A percentile compares a stretch with the other conserved stretches of the same genome.
These are phyloP conservation scores for Calonectria naviculata DNA, from an alignment of 2,329 filamentous ascomycete species.

Conservation along the genomic window DNA sequence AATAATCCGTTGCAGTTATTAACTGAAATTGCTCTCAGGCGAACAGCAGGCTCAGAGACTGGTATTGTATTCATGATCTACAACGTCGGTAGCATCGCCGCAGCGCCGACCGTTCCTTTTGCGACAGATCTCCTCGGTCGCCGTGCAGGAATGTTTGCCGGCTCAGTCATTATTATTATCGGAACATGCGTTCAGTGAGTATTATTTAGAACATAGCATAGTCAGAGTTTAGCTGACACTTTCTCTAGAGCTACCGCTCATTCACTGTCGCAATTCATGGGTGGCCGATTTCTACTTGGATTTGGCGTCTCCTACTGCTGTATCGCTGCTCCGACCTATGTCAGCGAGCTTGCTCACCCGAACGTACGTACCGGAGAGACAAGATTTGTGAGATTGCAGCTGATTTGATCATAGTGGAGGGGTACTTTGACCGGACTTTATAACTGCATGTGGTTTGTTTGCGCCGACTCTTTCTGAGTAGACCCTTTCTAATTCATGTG, in stretches of 20 bases:
- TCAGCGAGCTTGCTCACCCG: conserved; percentile 64
- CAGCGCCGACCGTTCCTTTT: conserved; percentile 52
- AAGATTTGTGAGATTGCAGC: accelerated
- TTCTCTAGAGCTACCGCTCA: conserved; percentile 45
- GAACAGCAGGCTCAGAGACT: conserved; percentile 27
- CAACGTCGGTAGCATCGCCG: conserved; percentile 55
- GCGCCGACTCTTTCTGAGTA: background rate
- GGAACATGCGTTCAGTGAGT: conserved; percentile 52
- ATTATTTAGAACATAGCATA: accelerated
- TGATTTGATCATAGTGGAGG: conserved; percentile 50
- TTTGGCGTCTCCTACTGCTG: conserved; percentile 58
- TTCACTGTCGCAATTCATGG: conserved; percentile 50
- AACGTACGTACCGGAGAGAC: background rate
- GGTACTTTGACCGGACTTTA: conserved; percentile 54
- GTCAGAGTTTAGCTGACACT: background rate
- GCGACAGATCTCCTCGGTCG: conserved; percentile 54
- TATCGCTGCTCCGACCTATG: conserved; percentile 52
- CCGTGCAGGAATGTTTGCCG: conserved; percentile 54
- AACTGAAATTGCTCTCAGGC: conserved; percentile 10
- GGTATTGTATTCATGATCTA: conserved; percentile 56
- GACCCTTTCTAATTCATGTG: background rate
- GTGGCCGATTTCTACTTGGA: conserved; percentile 66
- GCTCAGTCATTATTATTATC: conserved; percentile 52
- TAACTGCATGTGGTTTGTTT: conserved; percentile 45
- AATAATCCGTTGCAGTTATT: background rate